Base-by-base conservation (phyloP, 164 flowering plant species). In the Aristolochia fimbriata region DNA sequence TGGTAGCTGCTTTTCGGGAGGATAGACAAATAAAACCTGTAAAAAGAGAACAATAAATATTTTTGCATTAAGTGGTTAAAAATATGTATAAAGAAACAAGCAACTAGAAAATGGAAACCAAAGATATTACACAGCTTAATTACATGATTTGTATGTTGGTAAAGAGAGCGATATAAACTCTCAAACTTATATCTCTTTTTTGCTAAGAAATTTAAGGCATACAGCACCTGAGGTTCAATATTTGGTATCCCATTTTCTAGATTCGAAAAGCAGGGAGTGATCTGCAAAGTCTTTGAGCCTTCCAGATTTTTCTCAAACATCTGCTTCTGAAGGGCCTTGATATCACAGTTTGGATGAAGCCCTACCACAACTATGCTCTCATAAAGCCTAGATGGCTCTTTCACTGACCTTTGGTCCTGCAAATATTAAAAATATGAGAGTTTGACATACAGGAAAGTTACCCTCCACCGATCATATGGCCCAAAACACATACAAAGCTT, bases 361-460 rank as follows among this genome's bases (percentile, higher is more conserved):
- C 99, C 97, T 68, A 91, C 87, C 66, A 94, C 96, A 10, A 94
- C 97, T 82, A 94, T 80, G 85, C 97, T 94, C 78, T 94, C 99
- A 70, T 91, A 91, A 57, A 94, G 78, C 77, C 78, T 81, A 21
- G 96, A 75, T 60, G 97, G 97, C 68, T 85, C 94, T 74, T 78
- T 88, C 63, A 81, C 74, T 58, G 78, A 72, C 72, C 79, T 81
- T 43, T 88, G 96, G 67, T 88, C 90, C 99, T 94, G 83, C 69
- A 69, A 22, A 70, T 53, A 48, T 16, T 24, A 65, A 31, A 67
- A n/a, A 50, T 22, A 37, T 37, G 3, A 3, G 37, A 7, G 7
- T 3, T 3, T 7, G 37, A 7, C 37, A 31, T 31, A 3, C 37
- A 31, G 37, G 37, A 31, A 31, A 31, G 37, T 31, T 31, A 31